Evolutionary conservation across 2,329 filamentous ascomycete genomes (phyloP).

Genomic region (Rutstroemia sp.): DNA sequence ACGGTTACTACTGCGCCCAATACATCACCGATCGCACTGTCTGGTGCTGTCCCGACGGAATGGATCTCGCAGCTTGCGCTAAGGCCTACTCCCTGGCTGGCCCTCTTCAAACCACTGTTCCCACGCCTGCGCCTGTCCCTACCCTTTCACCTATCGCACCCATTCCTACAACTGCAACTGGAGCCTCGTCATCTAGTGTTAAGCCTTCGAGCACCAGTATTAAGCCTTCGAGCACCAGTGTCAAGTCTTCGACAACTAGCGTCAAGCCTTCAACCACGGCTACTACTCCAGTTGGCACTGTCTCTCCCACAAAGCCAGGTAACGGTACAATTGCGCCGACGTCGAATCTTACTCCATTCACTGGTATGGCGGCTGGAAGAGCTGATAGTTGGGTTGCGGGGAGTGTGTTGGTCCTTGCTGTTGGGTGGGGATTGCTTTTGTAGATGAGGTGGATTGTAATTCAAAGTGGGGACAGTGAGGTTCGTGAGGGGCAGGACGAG

Average conservation of each 20-base stretch:
- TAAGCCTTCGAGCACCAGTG: not conserved
- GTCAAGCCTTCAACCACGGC: not conserved
- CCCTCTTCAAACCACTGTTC: slow-evolving; percentile 30
- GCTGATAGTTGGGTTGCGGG: not conserved
- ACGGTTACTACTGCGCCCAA: slow-evolving; percentile 51
- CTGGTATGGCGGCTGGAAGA: not conserved
- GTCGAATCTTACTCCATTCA: not conserved
- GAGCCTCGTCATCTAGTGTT: not conserved
- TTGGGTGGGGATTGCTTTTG: slow-evolving; percentile 2
- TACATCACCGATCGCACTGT: slow-evolving; percentile 40
- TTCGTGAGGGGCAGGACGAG: not conserved
- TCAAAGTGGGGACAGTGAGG: not conserved
- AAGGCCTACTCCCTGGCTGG: slow-evolving; percentile 41
- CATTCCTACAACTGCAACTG: not conserved
- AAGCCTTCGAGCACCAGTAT: not conserved
- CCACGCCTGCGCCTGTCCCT: not conserved
- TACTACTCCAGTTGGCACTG: not conserved
- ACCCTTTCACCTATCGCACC: not conserved
- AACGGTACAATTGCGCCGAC: not conserved
- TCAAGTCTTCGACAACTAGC: not conserved
- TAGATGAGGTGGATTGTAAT: not conserved
- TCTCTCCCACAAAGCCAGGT: not conserved
- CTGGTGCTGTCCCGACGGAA: slow-evolving; percentile 49
- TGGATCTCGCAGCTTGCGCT: slow-evolving; percentile 48
- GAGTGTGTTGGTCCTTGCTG: not conserved